Conservation (phyloP, 139 green algal genomes). For the Asterochloris sp. region DNA sequence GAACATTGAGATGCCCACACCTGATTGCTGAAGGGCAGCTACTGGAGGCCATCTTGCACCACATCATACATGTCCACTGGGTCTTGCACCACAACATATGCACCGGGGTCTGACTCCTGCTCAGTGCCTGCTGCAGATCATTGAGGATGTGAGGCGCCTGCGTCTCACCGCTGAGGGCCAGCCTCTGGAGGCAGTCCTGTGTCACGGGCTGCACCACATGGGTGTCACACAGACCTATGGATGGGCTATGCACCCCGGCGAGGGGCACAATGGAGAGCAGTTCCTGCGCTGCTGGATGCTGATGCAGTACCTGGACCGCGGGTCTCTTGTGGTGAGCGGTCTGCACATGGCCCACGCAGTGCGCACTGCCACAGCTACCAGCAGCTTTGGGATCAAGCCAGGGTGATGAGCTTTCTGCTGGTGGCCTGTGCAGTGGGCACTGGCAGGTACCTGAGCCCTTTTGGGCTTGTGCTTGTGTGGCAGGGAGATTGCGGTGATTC, state of each 20-base stretch:
- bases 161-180: conserved; percentile 9
- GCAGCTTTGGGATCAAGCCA: no score
- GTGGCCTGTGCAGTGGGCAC: no score
- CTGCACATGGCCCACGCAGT: not conserved
- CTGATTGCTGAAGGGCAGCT: no score
- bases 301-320: conserved; percentile 27
- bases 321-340: conserved; percentile 11
- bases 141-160: conserved; percentile 20
- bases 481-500: no score
- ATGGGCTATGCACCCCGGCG: conserved; percentile 10
- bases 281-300: conserved; percentile 17
- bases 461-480: no score
- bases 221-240: conserved; percentile 19
- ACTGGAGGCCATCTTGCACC: no score
- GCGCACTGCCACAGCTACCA: no score
- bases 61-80: no score
- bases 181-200: conserved; percentile 17
- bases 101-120: not conserved
- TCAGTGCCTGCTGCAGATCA: conserved; percentile 10
- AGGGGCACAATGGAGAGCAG: not conserved
- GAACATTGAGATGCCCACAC: no score
- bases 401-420: no score
- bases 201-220: conserved; percentile 9
- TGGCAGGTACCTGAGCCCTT: no score
- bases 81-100: no score